Percentiles rank a stretch among this genome's conserved stretches.
Evolutionary conservation across 1,284 basidiomycete genomes (phyloP).

Genomic region (Mycena sp.): DNA sequence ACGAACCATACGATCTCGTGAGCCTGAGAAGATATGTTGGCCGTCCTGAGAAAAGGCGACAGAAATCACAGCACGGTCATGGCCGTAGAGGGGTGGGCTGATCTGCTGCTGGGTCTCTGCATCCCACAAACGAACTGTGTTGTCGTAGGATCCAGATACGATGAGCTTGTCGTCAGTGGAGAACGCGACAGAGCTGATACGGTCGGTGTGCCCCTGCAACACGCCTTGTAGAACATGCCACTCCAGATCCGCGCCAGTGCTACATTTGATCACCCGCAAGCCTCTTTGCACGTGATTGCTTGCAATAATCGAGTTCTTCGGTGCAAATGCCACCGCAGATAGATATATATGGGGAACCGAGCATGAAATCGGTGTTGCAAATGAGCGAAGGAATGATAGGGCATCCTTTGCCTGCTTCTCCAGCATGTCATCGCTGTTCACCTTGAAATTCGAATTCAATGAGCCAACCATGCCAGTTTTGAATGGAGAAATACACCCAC

Average conservation of each 20-base stretch:
- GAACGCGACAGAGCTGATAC: background rate
- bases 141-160: background rate
- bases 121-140: slow-evolving; percentile 2
- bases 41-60: background rate
- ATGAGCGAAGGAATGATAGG: slow-evolving; percentile 22
- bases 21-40: background rate
- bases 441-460: too few relatives aligned
- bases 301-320: background rate
- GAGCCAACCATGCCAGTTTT: too few relatives aligned
- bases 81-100: background rate
- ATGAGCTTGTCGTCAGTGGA: background rate
- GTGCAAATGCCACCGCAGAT: slow-evolving; percentile 33
- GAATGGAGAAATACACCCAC: background rate
- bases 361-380: slow-evolving; percentile 21
- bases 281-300: background rate
- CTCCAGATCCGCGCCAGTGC: background rate
- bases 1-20: background rate
- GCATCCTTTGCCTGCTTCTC: slow-evolving; percentile 24
- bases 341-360: slow-evolving; percentile 36
- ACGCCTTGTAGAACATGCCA: background rate
- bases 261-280: background rate
- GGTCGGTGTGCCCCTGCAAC: background rate
- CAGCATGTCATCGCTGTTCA: slow-evolving; percentile 6
- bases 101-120: background rate
- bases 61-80: background rate